Percentiles rank a stretch among this genome's conserved stretches.
Conservation (phyloP, 129 eudicot genomes). For the Silybum marianum region DNA sequence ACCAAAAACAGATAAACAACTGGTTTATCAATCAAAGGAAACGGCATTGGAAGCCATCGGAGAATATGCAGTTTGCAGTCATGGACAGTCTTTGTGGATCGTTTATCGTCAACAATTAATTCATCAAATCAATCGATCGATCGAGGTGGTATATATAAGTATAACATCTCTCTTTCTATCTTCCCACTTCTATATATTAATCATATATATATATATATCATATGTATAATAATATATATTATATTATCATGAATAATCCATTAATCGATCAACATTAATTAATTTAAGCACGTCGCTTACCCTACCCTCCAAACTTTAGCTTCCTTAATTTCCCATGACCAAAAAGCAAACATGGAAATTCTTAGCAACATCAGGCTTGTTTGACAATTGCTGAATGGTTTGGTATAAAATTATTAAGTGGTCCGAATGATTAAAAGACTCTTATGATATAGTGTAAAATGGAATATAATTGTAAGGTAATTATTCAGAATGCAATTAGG, state of each 20-base stretch:
- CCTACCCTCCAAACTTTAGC: background rate
- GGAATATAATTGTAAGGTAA: no score
- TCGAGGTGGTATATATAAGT: background rate
- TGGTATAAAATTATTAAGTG: no score
- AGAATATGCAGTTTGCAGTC: slow-evolving; percentile 57
- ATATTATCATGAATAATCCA: slow-evolving; percentile 7
- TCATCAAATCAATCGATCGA: background rate
- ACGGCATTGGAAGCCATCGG: slow-evolving; percentile 72
- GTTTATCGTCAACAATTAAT: slow-evolving; percentile 37
- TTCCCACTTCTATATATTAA: background rate
- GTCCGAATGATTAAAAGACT: no score
- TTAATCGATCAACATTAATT: slow-evolving; percentile 9
- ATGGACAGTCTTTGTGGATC: slow-evolving; percentile 54
- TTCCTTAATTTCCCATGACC: background rate
- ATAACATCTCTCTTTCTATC: background rate
- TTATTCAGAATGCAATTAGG: no score
- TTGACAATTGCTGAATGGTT: no score
- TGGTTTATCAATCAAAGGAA: slow-evolving; percentile 79
- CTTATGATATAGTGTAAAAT: no score
- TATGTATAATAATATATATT: slow-evolving; percentile 18
- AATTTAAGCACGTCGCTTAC: no score
- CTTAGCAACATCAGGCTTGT: no score
- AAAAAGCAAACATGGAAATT: no score
- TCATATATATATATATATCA: background rate
- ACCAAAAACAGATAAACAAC: slow-evolving; percentile 70